Evolutionary conservation across 2,329 filamentous ascomycete genomes (phyloP).

Genomic region (Pseudogymnoascus sp.): DNA sequence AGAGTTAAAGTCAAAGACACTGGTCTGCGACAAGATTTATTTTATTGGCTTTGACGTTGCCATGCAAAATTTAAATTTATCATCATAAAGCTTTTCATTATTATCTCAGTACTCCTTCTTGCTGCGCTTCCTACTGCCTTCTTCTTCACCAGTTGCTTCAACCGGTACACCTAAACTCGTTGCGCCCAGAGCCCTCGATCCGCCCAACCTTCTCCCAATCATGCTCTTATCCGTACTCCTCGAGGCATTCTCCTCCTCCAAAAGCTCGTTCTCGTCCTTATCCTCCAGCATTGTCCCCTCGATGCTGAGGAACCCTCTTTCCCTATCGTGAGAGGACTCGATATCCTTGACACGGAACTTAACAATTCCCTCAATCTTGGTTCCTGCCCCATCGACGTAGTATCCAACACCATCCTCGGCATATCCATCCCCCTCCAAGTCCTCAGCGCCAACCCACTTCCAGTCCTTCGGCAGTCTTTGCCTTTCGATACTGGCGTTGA

Average conservation of each 20-base stretch:
- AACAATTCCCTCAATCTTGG: slow-evolving; percentile 62
- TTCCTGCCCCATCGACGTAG: slow-evolving; percentile 67
- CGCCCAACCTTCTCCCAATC: slow-evolving; percentile 34
- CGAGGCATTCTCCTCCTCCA: slow-evolving; percentile 43
- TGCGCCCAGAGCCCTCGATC: slow-evolving; percentile 24
- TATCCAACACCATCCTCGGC: slow-evolving; percentile 56
- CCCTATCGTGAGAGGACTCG: slow-evolving; percentile 67
- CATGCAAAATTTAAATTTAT: not conserved
- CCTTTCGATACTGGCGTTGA: slow-evolving; percentile 81
- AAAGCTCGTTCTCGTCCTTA: slow-evolving; percentile 56
- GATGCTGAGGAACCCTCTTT: slow-evolving; percentile 74
- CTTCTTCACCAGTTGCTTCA: slow-evolving; percentile 13
- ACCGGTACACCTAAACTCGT: slow-evolving; percentile 25
- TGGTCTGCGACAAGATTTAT: not conserved
- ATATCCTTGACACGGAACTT: slow-evolving; percentile 78
- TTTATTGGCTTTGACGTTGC: not conserved
- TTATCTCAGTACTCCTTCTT: not conserved
- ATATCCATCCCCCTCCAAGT: slow-evolving; percentile 32
- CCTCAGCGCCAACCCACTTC: slow-evolving; percentile 61
- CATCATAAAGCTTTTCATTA: slow-evolving; percentile 6
- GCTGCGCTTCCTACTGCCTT: not conserved
- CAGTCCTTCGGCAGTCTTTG: slow-evolving; percentile 68
- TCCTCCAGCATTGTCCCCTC: slow-evolving; percentile 77
- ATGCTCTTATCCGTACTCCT: slow-evolving; percentile 31
- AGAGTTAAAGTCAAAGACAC: not conserved